Evolutionary conservation across 768 basidiomycete species (phyloP).

Genomic region (Pleurotus citrinopileatus): DNA sequence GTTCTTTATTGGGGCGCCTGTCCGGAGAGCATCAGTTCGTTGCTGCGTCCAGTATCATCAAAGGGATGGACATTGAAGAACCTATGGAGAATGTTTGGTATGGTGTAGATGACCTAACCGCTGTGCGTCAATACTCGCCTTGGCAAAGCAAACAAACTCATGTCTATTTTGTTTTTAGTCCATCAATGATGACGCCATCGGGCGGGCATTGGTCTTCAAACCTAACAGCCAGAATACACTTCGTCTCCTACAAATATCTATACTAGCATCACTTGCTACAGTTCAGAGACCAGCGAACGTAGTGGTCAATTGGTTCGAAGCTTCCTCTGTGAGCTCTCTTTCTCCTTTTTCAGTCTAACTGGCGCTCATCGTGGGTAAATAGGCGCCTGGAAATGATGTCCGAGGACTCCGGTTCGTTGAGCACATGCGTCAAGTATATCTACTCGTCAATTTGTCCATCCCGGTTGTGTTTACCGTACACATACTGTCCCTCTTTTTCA

Average conservation of each 20-base stretch:
- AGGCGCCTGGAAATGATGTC: conserved; percentile 15
- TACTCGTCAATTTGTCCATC: conserved; percentile 55
- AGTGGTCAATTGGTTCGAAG: conserved; percentile 51
- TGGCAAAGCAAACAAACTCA: background rate
- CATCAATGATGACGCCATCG: conserved; percentile 40
- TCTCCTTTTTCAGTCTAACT: background rate
- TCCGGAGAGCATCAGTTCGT: conserved; percentile 59
- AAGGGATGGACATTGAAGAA: conserved; percentile 41
- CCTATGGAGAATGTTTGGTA: conserved; percentile 41
- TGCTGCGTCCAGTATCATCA: conserved; percentile 46
- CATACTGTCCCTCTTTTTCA: conserved; percentile 65
- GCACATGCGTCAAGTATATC: conserved; percentile 68
- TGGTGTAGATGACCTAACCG: conserved; percentile 25
- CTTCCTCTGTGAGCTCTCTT: conserved; percentile 29
- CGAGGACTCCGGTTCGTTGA: conserved; percentile 44
- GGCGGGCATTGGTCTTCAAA: conserved; percentile 51
- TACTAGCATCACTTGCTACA: conserved; percentile 48
- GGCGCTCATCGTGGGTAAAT: conserved; percentile 8
- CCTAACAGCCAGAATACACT: conserved; percentile 57
- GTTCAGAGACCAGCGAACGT: conserved; percentile 42
- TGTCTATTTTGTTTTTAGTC: conserved; percentile 30
- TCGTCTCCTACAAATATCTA: conserved; percentile 54
- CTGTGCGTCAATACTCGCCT: conserved; percentile 22
- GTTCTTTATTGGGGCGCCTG: conserved; percentile 53
- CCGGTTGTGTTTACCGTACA: conserved; percentile 44